Evolutionary conservation across 139 green algal genomes (phyloP).

Genomic region (Protoeuglena noctilucae): DNA sequence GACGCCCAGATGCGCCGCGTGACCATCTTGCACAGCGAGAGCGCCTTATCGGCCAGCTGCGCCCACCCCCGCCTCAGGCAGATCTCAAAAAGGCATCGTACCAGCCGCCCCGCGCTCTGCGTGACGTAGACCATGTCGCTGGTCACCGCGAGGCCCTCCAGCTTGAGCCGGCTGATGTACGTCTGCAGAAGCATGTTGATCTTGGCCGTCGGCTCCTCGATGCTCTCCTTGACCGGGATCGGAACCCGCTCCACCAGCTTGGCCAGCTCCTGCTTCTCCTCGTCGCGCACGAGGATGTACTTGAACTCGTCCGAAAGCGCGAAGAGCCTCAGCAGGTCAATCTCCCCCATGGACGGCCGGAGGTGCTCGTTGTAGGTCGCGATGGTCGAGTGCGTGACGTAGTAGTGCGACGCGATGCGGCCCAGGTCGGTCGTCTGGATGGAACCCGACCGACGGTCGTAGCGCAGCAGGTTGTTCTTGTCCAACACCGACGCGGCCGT

Average conservation of each 20-base stretch:
- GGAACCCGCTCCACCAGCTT: slow-evolving; percentile 95
- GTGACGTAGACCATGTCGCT: slow-evolving; percentile 97
- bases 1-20: slow-evolving; percentile 72
- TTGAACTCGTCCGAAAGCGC: slow-evolving; percentile 75
- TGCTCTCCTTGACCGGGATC: slow-evolving; percentile 91
- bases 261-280: slow-evolving; percentile 96
- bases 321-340: slow-evolving; percentile 93
- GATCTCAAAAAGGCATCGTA: slow-evolving; percentile 95
- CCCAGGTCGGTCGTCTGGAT: slow-evolving; percentile 83
- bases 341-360: slow-evolving; percentile 91
- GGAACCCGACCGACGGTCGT: slow-evolving; percentile 73
- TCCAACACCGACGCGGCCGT: slow-evolving; percentile 70
- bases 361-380: slow-evolving; percentile 92
- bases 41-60: slow-evolving; percentile 59
- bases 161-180: slow-evolving; percentile 83
- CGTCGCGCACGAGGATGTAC: slow-evolving; percentile 78
- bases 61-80: slow-evolving; percentile 85
- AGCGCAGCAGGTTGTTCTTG: slow-evolving; percentile 78
- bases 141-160: slow-evolving; percentile 82
- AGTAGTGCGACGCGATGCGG: slow-evolving; percentile 95
- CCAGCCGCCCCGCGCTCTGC: slow-evolving; percentile 72
- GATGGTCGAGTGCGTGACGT: slow-evolving; percentile 84
- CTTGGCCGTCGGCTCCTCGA: slow-evolving; percentile 94
- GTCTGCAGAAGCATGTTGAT: slow-evolving; percentile 92
- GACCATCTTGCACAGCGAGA: slow-evolving; percentile 90